Evolutionary conservation across 495 filamentous ascomycete genomes (phyloP), one percentile per base, ranked within the genome.

Genomic region (Letharia lupina): DNA sequence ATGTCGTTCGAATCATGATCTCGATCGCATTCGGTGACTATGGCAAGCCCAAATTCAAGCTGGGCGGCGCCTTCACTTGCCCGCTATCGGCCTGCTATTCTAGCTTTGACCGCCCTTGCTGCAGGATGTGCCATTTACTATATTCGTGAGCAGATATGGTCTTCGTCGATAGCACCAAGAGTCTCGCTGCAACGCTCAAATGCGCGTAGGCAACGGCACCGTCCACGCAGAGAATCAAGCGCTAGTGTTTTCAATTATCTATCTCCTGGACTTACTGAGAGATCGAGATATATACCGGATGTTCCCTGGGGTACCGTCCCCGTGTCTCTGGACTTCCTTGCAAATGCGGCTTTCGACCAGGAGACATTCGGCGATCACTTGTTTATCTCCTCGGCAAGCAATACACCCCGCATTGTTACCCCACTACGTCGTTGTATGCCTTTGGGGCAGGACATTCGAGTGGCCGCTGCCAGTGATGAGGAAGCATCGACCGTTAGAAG

Each of bases 111-210:
- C 44, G 80, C 80, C 47, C 74, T 82, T 54, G 79, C 78, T 65
- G 79, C 79, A 48, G 76, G 80, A 23, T 81, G 77, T 69, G 80
- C 78, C 16, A 70, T 82, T 31, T 74, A 82, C 11, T 81, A 79
- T 63, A 75, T 82, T 23, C 78, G 75, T 54, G 78, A 76, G 54
- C 73, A 77, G 42, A 39, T 81, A 57, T 58, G 73, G 35, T 41
- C 69, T n/a, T 73, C 73, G 0, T 65, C 74, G 6, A 5, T 40
- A 15, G 18, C 37, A 45, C 33, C 50, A 9, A 69, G 67, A n/a
- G 54, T 40, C 47, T n/a, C 77, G 12, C 74, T 83, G 40, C 81
- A 77, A 52, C 81, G 81, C 44, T 79, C 80, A 67, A 78, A 77
- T 68, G 78, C 81, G 62, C 78, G 77, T 66, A 79, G 80, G 61